Base-by-base conservation (phyloP, 1,284 basidiomycete genomes). In the Moniliella sp. region DNA sequence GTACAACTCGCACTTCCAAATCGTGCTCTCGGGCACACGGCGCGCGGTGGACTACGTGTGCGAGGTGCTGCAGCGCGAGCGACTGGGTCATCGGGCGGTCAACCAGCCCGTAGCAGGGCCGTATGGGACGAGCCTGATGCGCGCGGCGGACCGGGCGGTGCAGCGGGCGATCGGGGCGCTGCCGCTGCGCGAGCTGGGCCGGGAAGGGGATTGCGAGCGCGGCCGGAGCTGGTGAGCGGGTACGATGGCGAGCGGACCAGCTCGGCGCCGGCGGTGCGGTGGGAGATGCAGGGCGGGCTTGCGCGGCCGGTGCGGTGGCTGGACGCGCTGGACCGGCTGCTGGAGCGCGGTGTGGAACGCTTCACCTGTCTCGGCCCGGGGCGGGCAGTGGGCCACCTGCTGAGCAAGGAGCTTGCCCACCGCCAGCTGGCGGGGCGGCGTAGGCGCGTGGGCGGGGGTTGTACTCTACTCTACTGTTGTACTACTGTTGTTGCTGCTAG, bases 361-460 rank as follows among this genome's bases (percentile, higher is more conserved):
- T 59, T 59, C 18, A 39, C 57, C 15, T 59, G 56, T 31, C 28
- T 59, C 11, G 56, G 56, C 1, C 56, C 54, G 0, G 54, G 54
- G 1, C 36, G 51, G 3, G 52, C 54, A 7, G 50, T 50, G 18
- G 56, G 54, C 1, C 52, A 59, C 32, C 38, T 57, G 35, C 36
- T 59, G 9, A 50, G 49, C 29, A 51, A 51, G 23, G 56, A 59
- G 33, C 40, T 57, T 8, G 51, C 52, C 4, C 43, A 46, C 34
- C 35, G 39, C 26, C 48, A 48, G 21, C 37, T 23, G 8, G 21
- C 21, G 21, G 8, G 21, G n/a, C n/a, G n/a, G n/a, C n/a, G n/a
- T n/a, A n/a, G n/a, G n/a, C n/a, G n/a, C n/a, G n/a, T n/a, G n/a
- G n/a, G n/a, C n/a, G n/a, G n/a, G n/a, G n/a, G n/a, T n/a, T n/a